Evolutionary conservation across 2,329 filamentous ascomycete species (phyloP).

Genomic region (Plectosphaerella sp.): DNA sequence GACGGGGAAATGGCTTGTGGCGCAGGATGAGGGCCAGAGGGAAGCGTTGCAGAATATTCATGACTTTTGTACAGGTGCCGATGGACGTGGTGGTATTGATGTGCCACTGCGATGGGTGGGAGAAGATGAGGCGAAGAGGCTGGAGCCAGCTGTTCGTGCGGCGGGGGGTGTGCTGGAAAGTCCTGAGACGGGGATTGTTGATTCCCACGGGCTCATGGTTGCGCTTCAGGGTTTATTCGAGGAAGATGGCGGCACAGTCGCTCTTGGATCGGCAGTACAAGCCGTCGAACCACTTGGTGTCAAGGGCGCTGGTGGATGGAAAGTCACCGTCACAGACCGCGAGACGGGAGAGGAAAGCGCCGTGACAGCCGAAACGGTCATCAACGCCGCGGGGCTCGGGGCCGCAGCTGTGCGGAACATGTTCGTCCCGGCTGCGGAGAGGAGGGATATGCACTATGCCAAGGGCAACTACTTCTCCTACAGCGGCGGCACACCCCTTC

Average conservation of each 20-base stretch:
- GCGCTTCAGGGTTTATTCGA: conserved; percentile 74
- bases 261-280: conserved; percentile 63
- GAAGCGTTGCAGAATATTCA: conserved; percentile 53
- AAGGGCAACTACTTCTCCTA: conserved; percentile 97
- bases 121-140: conserved; percentile 51
- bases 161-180: conserved; percentile 79
- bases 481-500: conserved; percentile 51
- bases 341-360: conserved; percentile 41
- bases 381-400: conserved; percentile 83
- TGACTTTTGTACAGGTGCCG: conserved; percentile 28
- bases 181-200: conserved; percentile 83
- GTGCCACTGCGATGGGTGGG: conserved; percentile 72
- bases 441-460: conserved; percentile 68
- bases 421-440: conserved; percentile 57
- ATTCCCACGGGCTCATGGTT: conserved; percentile 81
- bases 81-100: conserved; percentile 15
- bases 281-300: conserved; percentile 45
- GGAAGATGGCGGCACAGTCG: conserved; percentile 69
- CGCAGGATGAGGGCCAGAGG: conserved; percentile 70
- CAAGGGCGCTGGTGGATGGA: conserved; percentile 61
- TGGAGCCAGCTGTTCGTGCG: conserved; percentile 68
- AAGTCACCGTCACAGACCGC: conserved; percentile 50
- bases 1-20: conserved; percentile 92
- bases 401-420: conserved; percentile 78
- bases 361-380: conserved; percentile 70